phyloP scores from a whole-genome alignment of 2,329 filamentous ascomycete genomes.

The Achaetomium macrosporum region DNA sequence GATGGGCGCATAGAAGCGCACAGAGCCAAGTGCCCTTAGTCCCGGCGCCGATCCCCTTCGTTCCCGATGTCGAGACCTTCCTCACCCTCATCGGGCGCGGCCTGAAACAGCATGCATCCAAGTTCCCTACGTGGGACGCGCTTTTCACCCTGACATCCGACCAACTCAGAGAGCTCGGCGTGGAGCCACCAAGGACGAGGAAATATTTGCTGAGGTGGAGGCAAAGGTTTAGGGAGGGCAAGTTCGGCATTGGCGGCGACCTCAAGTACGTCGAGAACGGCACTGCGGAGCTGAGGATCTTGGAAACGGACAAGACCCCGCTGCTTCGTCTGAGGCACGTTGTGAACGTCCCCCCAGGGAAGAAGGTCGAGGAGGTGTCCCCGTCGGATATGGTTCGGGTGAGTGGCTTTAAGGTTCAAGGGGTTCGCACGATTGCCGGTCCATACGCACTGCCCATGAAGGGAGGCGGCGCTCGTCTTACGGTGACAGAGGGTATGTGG shows the following conservation, averaged over 20 bases:
- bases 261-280: conserved; percentile 62
- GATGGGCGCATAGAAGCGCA: conserved; percentile 40
- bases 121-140: conserved; percentile 85
- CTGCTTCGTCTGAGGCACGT: conserved; percentile 45
- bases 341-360: conserved; percentile 49
- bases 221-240: conserved; percentile 72
- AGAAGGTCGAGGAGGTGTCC: conserved; percentile 32
- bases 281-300: conserved; percentile 46
- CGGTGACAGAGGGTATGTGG: conserved; percentile 84
- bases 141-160: conserved; percentile 75
- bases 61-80: conserved; percentile 80
- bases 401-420: conserved; percentile 60
- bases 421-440: conserved; percentile 65
- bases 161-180: conserved; percentile 74
- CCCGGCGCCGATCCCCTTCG: conserved; percentile 73
- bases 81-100: conserved; percentile 86
- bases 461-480: conserved; percentile 59
- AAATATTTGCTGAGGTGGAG: conserved; percentile 85
- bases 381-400: conserved; percentile 46
- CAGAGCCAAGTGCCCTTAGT: conserved; percentile 35
- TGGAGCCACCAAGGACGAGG: conserved; percentile 77
- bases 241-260: conserved; percentile 78
- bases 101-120: conserved; percentile 73
- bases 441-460: conserved; percentile 67
- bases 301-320: conserved; percentile 31